Evolutionary conservation across 495 filamentous ascomycete genomes (phyloP).

Genomic region (Lophiostoma macrostomum): DNA sequence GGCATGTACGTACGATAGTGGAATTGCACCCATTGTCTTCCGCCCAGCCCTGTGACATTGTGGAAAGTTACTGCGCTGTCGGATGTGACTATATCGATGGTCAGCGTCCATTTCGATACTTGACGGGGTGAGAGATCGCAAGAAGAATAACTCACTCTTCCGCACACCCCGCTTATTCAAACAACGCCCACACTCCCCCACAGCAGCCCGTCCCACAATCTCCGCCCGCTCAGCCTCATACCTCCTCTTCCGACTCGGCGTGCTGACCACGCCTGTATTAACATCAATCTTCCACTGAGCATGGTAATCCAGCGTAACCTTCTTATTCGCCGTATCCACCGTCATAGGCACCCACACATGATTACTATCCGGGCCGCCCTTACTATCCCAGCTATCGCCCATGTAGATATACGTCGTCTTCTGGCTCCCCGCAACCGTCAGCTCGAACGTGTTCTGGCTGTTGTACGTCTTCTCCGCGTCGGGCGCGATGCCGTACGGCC

Average conservation of each 20-base stretch:
- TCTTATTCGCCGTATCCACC: slow-evolving; percentile 39
- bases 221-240: slow-evolving; percentile 40
- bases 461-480: slow-evolving; percentile 46
- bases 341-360: slow-evolving; percentile 46
- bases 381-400: slow-evolving; percentile 46
- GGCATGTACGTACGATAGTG: slow-evolving; percentile 45
- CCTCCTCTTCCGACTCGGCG: slow-evolving; percentile 33
- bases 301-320: slow-evolving; percentile 44
- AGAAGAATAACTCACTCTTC: slow-evolving; percentile 26
- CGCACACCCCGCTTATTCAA: slow-evolving; percentile 32
- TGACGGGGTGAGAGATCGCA: slow-evolving; percentile 2
- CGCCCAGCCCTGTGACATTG: slow-evolving; percentile 44
- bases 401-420: slow-evolving; percentile 47
- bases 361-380: slow-evolving; percentile 42
- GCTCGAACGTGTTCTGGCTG: slow-evolving; percentile 47
- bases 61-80: slow-evolving; percentile 40
- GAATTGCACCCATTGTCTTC: slow-evolving; percentile 44
- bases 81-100: slow-evolving; percentile 12
- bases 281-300: slow-evolving; percentile 48
- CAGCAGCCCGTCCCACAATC: slow-evolving; percentile 31
- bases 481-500: slow-evolving; percentile 44
- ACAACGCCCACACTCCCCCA: slow-evolving; percentile 35
- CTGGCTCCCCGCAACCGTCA: slow-evolving; percentile 43
- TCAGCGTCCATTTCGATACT: too few species aligned
- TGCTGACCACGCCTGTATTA: slow-evolving; percentile 43